A percentile compares a stretch with the other conserved stretches of the same genome.
Evolutionary conservation across 2,329 filamentous ascomycete species (phyloP).

Genomic region (Juglanconis oblonga): DNA sequence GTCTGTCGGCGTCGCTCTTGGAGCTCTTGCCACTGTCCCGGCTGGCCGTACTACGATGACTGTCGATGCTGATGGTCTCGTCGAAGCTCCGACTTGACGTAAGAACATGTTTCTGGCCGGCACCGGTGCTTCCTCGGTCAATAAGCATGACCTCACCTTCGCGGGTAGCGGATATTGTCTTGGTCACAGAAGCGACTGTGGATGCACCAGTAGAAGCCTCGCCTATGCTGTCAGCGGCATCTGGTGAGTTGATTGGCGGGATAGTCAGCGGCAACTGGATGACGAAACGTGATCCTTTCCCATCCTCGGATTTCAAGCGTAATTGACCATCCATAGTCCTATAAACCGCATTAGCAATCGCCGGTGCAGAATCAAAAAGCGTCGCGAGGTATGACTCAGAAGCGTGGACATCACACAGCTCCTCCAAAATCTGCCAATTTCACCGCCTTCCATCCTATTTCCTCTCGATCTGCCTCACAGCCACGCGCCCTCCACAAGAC

Average conservation of each 20-base stretch:
- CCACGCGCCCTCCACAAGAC: too few relatives aligned
- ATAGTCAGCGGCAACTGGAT: constrained; percentile 75
- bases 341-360: background rate
- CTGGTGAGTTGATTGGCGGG: constrained; percentile 31
- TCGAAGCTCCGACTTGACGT: constrained; percentile 33
- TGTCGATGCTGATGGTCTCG: constrained; percentile 37
- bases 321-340: constrained; percentile 86
- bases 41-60: constrained; percentile 44
- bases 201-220: constrained; percentile 21
- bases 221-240: background rate
- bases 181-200: constrained; percentile 30
- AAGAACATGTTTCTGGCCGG: constrained; percentile 17
- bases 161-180: constrained; percentile 27
- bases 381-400: background rate
- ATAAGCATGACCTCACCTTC: constrained; percentile 62
- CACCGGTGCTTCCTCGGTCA: constrained; percentile 37
- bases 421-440: background rate
- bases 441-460: too few relatives aligned
- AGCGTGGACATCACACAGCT: background rate
- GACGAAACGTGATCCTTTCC: constrained; percentile 78
- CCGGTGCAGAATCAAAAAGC: background rate
- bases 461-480: too few relatives aligned
- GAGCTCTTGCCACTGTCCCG: constrained; percentile 48
- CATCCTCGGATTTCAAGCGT: constrained; percentile 77
- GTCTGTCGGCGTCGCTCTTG: constrained; percentile 63